Base-by-base conservation (phyloP, 257 asterid genomes). In the Solanum bulbocastanum region DNA sequence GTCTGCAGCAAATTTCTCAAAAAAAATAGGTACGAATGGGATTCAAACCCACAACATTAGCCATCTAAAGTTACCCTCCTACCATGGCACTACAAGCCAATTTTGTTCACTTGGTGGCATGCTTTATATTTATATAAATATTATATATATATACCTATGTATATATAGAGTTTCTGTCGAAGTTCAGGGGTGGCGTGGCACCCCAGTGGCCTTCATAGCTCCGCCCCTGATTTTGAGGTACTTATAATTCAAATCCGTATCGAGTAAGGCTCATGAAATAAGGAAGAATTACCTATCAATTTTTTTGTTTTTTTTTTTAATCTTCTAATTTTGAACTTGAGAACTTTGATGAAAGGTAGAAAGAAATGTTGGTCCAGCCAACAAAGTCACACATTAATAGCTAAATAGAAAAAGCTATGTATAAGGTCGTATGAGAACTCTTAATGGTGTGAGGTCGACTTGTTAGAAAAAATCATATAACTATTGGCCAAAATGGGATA, bases 301-400 rank as follows among this genome's bases (percentile, higher is more conserved):
- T 6, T 30, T 30, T 6, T 14, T n/a, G 8, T 15, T 49, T 27
- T 25, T 0, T 1, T 27, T 9, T 11, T 1, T 23, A 0, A 3
- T 65, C 3, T n/a, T 65, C 13, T 11, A 1, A 25, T 12, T 66
- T 66, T 25, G 2, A 66, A 25, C 8, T 11, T 5, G 18, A 66
- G 3, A 25, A 1, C 7, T 66, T 66, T 13, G 20, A 66, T 66
- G 33, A 25, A 66, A 66, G 36, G 35, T 11, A 66, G 18, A 27
- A 3, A 10, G 35, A 66, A 25, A 12, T 66, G 33, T 25, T 66
- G 18, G 10, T 49, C 0, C 7, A 65, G 72, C 32, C 0, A 65
- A 65, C 72, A 65, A 65, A 65, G 72, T n/a, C 30, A n/a, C 36
- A 25, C 3, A 66, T 25, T 27, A 27, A 13, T 27, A 5, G 10